Evolutionary conservation across 2,329 filamentous ascomycete genomes (phyloP), one percentile per base, ranked within the genome.

Genomic region (Stylonectria norvegica): DNA sequence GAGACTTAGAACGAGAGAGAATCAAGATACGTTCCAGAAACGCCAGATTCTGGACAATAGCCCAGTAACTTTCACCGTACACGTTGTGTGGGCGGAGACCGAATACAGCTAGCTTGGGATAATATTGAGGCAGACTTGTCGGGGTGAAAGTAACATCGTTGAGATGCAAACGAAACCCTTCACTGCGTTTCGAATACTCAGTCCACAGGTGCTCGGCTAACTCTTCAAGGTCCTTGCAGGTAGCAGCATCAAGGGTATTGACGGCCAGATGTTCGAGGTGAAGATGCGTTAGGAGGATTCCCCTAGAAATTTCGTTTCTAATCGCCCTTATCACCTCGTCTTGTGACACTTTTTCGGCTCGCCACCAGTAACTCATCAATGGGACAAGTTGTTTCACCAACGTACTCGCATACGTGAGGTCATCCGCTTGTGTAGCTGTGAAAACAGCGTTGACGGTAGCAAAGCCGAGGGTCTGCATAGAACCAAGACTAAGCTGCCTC

Each of bases 221-320:
- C n/a, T 77, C 76, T 48, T 84, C 78, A 5, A 95, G 39, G 49
- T 74, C 62, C 31, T 56, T 69, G 19, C 64, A 60, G 40, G 72
- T 62, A 39, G 53, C 59, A 41, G 56, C 62, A 49, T 67, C 64
- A 3, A 63, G 58, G 6, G 64, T 59, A 36, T 75, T 68, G 28
- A 64, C 59, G 18, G 75, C 61, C 20, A 86, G 57, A 42, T 77
- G 67, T 49, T 86, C 73, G 32, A 86, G 67, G 48, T 84, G 79
- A 7, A 83, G 66, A 49, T 80, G 75, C 20, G 82, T 71, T n/a
- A 79, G 69, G 47, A 86, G 80, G 19, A 95, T 68, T 1, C 80
- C 79, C 50, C 81, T 81, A 22, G 94, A 71, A 60, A 95, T 85
- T 60, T 89, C 88, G 49, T 91, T 86, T 51, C 84, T 81, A 35